Conservation (phyloP, 306 rosid genomes). For the Quercus aquifolioides region DNA sequence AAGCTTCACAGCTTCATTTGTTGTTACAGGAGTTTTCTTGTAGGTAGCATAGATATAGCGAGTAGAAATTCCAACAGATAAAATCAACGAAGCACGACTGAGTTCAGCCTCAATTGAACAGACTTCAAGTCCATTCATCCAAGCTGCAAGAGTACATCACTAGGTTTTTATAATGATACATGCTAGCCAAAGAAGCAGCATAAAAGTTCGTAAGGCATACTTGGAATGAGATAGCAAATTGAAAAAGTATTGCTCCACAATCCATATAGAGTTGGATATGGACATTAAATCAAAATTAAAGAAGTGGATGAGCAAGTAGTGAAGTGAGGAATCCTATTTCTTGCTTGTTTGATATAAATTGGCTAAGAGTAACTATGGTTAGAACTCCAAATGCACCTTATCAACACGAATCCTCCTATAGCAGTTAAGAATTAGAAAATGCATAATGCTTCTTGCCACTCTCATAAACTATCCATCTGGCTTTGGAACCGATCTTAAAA, state of each 20-base stretch:
- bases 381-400: background rate
- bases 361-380: background rate
- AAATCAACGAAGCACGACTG: slow-evolving; percentile 55
- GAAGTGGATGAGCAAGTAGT: background rate
- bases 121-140: slow-evolving; percentile 86
- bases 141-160: slow-evolving; percentile 43
- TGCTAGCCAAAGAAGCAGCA: background rate
- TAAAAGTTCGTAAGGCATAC: background rate
- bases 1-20: slow-evolving; percentile 83
- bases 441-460: background rate
- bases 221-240: slow-evolving; percentile 1
- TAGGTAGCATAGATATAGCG: slow-evolving; percentile 79
- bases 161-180: background rate
- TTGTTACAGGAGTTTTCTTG: slow-evolving; percentile 57
- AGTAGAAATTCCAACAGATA: slow-evolving; percentile 73
- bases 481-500: background rate
- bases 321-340: background rate
- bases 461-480: background rate
- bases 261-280: background rate
- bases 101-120: slow-evolving; percentile 65
- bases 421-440: background rate
- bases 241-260: background rate
- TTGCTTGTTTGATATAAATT: background rate
- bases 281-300: background rate
- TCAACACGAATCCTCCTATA: background rate